These are phyloP conservation scores for Penicillium angulare DNA, from an alignment of 495 filamentous ascomycete genomes.

Conservation along the genomic window DNA sequence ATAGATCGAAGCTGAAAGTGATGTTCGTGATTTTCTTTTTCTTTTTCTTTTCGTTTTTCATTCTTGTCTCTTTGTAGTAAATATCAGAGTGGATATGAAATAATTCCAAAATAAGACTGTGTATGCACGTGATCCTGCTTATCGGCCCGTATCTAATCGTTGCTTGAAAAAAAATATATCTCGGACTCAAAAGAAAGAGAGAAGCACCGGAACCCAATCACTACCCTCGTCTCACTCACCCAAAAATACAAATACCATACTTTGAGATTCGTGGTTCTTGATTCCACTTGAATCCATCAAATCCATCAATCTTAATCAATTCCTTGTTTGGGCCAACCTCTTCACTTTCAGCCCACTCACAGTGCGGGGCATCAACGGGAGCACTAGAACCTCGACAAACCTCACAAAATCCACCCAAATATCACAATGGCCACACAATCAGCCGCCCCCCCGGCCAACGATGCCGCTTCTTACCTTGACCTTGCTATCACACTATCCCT, in stretches of 20 bases:
- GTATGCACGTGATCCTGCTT: constrained; percentile 1
- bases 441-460: constrained; percentile 12
- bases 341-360: not conserved
- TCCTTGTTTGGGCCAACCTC: too few species aligned
- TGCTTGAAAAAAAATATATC: not conserved
- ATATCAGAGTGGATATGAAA: not conserved
- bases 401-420: constrained; percentile 2
- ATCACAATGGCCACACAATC: constrained; percentile 27
- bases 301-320: too few species aligned
- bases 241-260: too few species aligned
- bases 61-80: too few species aligned
- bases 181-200: constrained; percentile 1
- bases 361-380: constrained; percentile 13
- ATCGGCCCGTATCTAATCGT: constrained; percentile 23
- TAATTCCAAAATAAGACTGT: not conserved
- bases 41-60: too few species aligned
- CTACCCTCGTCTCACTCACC: too few species aligned
- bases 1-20: too few species aligned
- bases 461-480: constrained; percentile 60
- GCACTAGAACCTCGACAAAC: not conserved
- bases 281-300: too few species aligned
- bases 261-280: too few species aligned
- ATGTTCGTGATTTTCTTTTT: too few species aligned
- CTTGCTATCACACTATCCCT: constrained; percentile 76
- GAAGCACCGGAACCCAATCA: not conserved